phyloP scores from a whole-genome alignment of 148 eudicot species.

The Talinum fruticosum region DNA sequence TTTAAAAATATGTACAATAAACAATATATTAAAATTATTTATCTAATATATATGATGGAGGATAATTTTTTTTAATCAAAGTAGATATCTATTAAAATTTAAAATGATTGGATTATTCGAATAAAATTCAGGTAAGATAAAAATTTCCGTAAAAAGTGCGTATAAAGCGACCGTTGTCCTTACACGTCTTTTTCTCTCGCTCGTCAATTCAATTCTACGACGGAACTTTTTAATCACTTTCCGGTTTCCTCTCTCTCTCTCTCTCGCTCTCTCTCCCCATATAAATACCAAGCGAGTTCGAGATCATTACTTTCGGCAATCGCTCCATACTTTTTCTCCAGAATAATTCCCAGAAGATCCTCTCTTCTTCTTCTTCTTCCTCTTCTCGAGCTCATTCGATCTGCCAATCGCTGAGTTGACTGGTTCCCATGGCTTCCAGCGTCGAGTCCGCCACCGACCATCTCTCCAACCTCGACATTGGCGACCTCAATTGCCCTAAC shows the following conservation, averaged over 20 bases:
- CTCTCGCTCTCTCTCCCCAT: conserved; percentile 5
- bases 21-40: too few species aligned
- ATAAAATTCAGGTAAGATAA: too few species aligned
- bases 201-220: conserved; percentile 4
- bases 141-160: too few species aligned
- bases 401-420: conserved; percentile 21
- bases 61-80: too few species aligned
- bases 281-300: not conserved
- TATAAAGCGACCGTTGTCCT: conserved; percentile 20
- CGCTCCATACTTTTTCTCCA: not conserved
- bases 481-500: conserved; percentile 39
- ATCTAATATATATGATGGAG: too few species aligned
- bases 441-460: conserved; percentile 27
- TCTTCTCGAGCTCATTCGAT: not conserved
- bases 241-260: too few species aligned
- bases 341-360: not conserved
- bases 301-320: not conserved
- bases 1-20: too few species aligned
- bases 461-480: conserved; percentile 40
- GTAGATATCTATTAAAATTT: too few species aligned
- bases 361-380: not conserved
- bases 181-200: conserved; percentile 14
- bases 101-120: too few species aligned
- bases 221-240: not conserved
- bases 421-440: conserved; percentile 32